These are phyloP conservation scores for Sorghum bicolor DNA, from an alignment of 176 grass and related monocot genomes.

Conservation along the genomic window DNA sequence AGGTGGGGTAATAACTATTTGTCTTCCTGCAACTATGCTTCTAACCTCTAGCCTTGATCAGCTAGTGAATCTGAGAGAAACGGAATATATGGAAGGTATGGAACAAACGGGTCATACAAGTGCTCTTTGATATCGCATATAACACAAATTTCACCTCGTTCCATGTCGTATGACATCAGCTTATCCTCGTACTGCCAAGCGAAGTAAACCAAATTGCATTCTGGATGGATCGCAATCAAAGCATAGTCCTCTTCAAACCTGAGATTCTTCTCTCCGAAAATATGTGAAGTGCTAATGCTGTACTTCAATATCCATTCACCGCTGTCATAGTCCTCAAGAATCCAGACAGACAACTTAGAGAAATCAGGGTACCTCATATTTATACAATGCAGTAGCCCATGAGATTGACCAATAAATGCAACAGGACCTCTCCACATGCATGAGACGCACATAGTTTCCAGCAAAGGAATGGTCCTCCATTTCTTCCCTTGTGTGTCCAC, in stretches of 20 bases:
- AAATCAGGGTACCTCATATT: not conserved
- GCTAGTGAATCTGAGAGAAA: not conserved
- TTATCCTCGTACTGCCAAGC: not conserved
- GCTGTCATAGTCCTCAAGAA: not conserved
- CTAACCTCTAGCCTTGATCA: not conserved
- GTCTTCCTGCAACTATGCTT: not conserved
- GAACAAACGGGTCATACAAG: not conserved
- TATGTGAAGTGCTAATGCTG: not conserved
- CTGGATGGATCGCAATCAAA: conserved; percentile 3
- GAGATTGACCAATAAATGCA: not conserved
- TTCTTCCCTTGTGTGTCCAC: not conserved
- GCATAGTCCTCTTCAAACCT: not conserved
- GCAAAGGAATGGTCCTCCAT: conserved; percentile 19
- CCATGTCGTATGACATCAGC: not conserved
- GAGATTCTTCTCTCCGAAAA: not conserved
- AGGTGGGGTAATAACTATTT: not conserved
- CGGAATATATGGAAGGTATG: conserved; percentile 1
- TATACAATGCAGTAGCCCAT: not conserved
- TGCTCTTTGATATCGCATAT: not conserved
- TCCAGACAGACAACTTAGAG: not conserved
- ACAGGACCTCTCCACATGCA: not conserved
- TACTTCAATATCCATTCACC: conserved; percentile 20
- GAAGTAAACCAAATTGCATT: conserved; percentile 9
- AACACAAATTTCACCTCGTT: not conserved
- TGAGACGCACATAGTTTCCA: not conserved